Evolutionary conservation across 495 filamentous ascomycete genomes (phyloP).

Genomic region (Paragyromitra xinjiangensis): DNA sequence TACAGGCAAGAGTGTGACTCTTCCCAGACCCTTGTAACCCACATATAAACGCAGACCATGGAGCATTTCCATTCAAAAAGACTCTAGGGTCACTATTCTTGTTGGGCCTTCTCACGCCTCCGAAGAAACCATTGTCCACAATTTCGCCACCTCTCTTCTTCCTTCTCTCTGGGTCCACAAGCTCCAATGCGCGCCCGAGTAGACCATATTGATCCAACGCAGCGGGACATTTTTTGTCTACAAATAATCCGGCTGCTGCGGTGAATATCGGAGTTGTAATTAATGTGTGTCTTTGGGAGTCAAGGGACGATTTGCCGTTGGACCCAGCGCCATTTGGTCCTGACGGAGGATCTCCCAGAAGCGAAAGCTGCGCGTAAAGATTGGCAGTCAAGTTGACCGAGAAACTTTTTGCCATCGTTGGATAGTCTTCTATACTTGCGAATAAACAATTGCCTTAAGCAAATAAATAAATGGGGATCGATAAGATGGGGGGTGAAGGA

Average conservation of each 20-base stretch:
- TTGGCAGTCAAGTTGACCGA: conserved; percentile 35
- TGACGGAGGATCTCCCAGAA: conserved; percentile 37
- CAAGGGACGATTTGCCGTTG: conserved; percentile 1
- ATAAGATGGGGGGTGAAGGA: neutral
- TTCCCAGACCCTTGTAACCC: conserved; percentile 81
- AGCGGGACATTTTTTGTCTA: conserved; percentile 31
- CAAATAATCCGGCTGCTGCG: conserved; percentile 36
- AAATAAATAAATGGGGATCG: no score
- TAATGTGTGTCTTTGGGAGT: conserved; percentile 34
- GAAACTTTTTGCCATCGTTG: conserved; percentile 35
- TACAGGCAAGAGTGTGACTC: conserved; percentile 74
- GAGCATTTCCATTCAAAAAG: conserved; percentile 72
- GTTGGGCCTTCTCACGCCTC: conserved; percentile 16
- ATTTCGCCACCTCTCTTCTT: neutral
- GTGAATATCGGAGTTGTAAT: conserved; percentile 50
- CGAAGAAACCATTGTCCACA: conserved; percentile 9
- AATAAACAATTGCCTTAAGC: neutral
- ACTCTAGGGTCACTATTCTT: conserved; percentile 63
- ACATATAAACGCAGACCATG: conserved; percentile 76
- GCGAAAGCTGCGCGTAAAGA: conserved; percentile 34
- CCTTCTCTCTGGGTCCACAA: conserved; percentile 30
- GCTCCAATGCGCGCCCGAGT: conserved; percentile 45
- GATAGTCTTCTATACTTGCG: neutral
- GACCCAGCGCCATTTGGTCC: conserved; percentile 30
- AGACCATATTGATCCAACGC: conserved; percentile 47